Conservation (phyloP, 305 asterid species). For the Fraxinus dipetala region DNA sequence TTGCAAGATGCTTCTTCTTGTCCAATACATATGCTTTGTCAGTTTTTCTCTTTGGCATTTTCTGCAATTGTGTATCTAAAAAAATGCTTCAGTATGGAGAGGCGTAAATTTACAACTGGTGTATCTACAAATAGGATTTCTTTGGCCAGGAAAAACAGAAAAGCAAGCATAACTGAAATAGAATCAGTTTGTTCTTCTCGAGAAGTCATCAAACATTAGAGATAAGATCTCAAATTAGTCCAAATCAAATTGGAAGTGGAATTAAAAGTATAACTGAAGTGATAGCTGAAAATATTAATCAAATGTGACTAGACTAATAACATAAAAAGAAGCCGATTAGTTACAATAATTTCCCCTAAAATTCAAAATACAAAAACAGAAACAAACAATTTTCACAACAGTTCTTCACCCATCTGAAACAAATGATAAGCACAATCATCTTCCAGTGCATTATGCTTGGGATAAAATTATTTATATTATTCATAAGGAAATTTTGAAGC, state of each 20-base stretch:
- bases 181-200: background rate
- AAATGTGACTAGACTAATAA: background rate
- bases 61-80: constrained; percentile 97
- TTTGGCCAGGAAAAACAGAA: background rate
- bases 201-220: background rate
- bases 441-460: background rate
- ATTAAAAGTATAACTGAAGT: background rate
- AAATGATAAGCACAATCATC: background rate
- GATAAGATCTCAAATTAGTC: background rate
- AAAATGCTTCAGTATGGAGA: constrained; percentile 39
- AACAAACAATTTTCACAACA: background rate
- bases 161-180: background rate
- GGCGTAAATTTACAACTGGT: background rate
- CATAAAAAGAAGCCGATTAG: background rate
- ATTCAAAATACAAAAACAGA: background rate
- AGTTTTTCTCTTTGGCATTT: constrained; percentile 96
- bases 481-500: background rate
- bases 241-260: background rate
- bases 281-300: background rate
- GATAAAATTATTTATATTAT: background rate
- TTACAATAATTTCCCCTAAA: background rate
- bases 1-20: constrained; percentile 80
- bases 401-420: background rate
- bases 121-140: background rate
- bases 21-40: constrained; percentile 94